Evolutionary conservation across 2,329 filamentous ascomycete species (phyloP), one percentile per base, ranked within the genome.

Genomic region (Fusarium burgessii): DNA sequence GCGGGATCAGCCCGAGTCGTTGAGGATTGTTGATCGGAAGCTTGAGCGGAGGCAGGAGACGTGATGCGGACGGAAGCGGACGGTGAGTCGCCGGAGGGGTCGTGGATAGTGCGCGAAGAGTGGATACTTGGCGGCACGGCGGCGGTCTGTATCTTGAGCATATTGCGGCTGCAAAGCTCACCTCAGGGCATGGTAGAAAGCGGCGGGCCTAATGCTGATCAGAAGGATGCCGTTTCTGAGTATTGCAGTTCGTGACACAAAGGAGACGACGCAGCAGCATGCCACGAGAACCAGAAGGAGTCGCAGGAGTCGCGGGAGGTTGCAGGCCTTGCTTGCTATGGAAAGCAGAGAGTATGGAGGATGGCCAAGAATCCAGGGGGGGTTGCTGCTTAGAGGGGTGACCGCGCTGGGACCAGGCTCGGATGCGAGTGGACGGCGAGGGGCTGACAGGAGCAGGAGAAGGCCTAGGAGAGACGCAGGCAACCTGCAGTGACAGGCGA

Each of bases 141-240:
- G 74, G 74, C 66, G 68, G 73, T 77, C 72, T 76, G 75, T 75
- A 76, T 78, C 74, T 74, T 75, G 62, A 76, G 74, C 74, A 76
- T 76, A 57, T 76, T 73, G 74, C 75, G 76, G 78, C 74, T 74
- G 73, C 70, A 65, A 73, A 72, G 75, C 73, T 76, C 74, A 76
- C 73, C 78, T 80, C 74, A 80, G 76, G 76, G 76, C 79, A 80
- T 80, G 73, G 74, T 78, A 70, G 68, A 71, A 71, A 68, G 72
- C 77, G 77, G 76, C 72, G 76, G 71, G 74, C 71, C 77, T 74
- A 66, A 77, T 62, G 67, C 74, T 75, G 74, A 75, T 76, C 74
- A 73, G 65, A 57, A 71, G 75, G 70, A 58, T 45, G 68, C 54
- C 56, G 65, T 41, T 50, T 62, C 61, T 66, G 45, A 52, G 27